phyloP scores from a whole-genome alignment of 176 grass and related monocot genomes.

The Phoenix roebelenii region DNA sequence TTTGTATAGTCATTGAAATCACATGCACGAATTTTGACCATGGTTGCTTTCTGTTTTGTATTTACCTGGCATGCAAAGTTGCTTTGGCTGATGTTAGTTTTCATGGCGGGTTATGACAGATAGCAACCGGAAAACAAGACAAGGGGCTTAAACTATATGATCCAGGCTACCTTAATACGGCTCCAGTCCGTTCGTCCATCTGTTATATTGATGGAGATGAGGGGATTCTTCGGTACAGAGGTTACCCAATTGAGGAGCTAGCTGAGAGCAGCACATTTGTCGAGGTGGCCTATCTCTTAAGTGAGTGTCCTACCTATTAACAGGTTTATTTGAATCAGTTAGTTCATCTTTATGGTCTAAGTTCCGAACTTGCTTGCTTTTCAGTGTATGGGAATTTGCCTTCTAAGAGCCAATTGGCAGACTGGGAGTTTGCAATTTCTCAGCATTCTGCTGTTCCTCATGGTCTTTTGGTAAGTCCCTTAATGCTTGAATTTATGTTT shows the following conservation, averaged over 20 bases:
- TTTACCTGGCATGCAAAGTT: no score
- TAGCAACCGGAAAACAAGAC: slow-evolving; percentile 70
- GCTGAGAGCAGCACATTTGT: slow-evolving; percentile 83
- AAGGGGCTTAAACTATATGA: slow-evolving; percentile 94
- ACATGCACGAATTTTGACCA: no score
- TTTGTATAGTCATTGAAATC: no score
- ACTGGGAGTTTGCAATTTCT: slow-evolving; percentile 87
- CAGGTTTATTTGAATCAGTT: not conserved
- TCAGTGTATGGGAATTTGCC: slow-evolving; percentile 90
- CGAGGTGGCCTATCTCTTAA: slow-evolving; percentile 89
- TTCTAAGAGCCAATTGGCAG: slow-evolving; percentile 49
- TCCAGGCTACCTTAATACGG: slow-evolving; percentile 91
- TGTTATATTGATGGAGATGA: slow-evolving; percentile 95
- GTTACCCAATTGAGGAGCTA: slow-evolving; percentile 92
- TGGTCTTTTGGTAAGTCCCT: slow-evolving; percentile 62
- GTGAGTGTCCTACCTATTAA: slow-evolving; percentile 29
- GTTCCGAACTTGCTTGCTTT: slow-evolving; percentile 9
- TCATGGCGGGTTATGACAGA: slow-evolving; percentile 22
- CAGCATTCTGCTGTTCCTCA: slow-evolving; percentile 94
- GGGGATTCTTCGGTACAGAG: slow-evolving; percentile 97
- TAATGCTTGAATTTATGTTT: no score
- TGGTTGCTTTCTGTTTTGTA: no score
- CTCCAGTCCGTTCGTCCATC: slow-evolving; percentile 71
- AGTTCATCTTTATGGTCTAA: not conserved
- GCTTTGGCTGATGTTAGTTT: no score